phyloP scores from a whole-genome alignment of 768 basidiomycete genomes.

The Zangia roseola region DNA sequence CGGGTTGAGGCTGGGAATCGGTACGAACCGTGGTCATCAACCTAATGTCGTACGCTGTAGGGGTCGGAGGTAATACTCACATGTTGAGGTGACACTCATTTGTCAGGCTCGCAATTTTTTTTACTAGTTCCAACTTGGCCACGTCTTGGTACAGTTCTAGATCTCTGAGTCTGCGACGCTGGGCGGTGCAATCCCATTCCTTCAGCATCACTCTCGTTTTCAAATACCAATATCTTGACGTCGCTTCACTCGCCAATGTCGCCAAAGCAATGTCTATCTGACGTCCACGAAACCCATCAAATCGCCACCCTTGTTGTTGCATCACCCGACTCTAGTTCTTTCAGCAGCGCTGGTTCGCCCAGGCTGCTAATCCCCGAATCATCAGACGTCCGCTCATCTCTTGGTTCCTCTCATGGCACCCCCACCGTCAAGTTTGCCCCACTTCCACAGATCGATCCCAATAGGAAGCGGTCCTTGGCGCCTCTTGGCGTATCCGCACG shows the following conservation, averaged over 20 bases:
- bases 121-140: too few relatives aligned
- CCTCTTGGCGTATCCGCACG: conserved; percentile 57
- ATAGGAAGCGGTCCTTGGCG: conserved; percentile 45
- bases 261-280: conserved; percentile 3
- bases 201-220: conserved; percentile 22
- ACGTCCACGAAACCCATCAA: conserved; percentile 19
- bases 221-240: background rate
- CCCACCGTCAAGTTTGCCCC: conserved; percentile 58
- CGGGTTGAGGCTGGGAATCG: conserved; percentile 51
- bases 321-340: conserved; percentile 17
- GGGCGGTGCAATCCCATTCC: conserved; percentile 7
- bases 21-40: conserved; percentile 62
- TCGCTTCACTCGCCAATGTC: conserved; percentile 11
- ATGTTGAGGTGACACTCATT: background rate
- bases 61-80: too few relatives aligned
- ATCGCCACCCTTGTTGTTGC: conserved; percentile 10
- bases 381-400: conserved; percentile 13
- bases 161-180: too few relatives aligned
- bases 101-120: background rate
- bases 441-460: conserved; percentile 50
- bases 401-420: conserved; percentile 14
- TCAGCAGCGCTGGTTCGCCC: conserved; percentile 12
- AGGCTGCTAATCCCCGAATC: conserved; percentile 9
- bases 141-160: too few relatives aligned
- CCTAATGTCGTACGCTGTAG: conserved; percentile 2